Conservation (phyloP, 495 filamentous ascomycete species). For the Aspergillus campestris region DNA sequence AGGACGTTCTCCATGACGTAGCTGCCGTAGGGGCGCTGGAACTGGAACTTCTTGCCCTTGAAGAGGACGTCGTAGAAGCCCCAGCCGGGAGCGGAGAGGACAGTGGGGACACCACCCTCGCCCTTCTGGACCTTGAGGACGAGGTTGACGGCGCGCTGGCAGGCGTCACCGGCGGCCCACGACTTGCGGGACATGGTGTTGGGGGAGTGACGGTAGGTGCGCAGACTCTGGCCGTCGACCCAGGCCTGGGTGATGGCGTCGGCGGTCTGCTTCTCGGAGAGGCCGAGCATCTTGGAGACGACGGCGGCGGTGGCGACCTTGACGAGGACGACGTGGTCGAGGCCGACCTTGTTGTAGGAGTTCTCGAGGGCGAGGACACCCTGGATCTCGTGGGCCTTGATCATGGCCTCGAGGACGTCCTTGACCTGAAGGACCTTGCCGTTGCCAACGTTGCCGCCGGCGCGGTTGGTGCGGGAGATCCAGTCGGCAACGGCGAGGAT, state of each 20-base stretch:
- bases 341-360: constrained; percentile 94
- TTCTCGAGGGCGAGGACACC: constrained; percentile 94
- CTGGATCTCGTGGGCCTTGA: constrained; percentile 99
- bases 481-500: constrained; percentile 96
- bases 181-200: constrained; percentile 99
- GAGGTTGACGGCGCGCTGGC: constrained; percentile 91
- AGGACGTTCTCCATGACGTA: constrained; percentile 99
- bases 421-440: constrained; percentile 80
- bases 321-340: constrained; percentile 96
- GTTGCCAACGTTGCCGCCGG: constrained; percentile 74
- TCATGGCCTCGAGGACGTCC: constrained; percentile 95
- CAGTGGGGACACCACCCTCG: constrained; percentile 83
- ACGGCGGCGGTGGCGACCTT: constrained; percentile 96
- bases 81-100: constrained; percentile 89
- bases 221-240: constrained; percentile 92
- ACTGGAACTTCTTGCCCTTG: constrained; percentile 89
- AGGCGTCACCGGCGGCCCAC: constrained; percentile 97
- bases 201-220: constrained; percentile 92
- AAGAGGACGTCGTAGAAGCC: constrained; percentile 98
- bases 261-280: constrained; percentile 81
- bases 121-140: constrained; percentile 89
- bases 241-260: constrained; percentile 95
- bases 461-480: constrained; percentile 91
- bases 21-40: constrained; percentile 91
- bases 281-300: constrained; percentile 85